Percentiles rank a stretch among this genome's conserved stretches.
phyloP scores from a whole-genome alignment of 1,284 basidiomycete genomes.

The Flammula alnicola region DNA sequence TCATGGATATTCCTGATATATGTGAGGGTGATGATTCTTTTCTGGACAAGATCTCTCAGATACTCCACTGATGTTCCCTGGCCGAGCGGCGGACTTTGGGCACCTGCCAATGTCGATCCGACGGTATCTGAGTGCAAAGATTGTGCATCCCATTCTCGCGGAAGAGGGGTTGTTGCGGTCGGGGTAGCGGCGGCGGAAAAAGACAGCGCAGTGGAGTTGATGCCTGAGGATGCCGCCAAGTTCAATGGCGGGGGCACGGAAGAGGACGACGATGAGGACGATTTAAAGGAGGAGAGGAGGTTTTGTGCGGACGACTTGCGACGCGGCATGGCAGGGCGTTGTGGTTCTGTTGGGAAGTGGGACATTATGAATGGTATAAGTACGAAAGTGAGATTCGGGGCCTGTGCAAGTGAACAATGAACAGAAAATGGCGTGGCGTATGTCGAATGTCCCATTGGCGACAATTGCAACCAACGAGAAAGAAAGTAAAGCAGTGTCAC shows the following conservation, averaged over 20 bases:
- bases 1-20: conserved; percentile 85
- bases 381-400: too few species aligned
- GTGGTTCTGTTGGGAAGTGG: conserved; percentile 37
- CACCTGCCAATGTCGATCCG: conserved; percentile 40
- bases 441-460: too few species aligned
- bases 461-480: background rate
- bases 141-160: conserved; percentile 74
- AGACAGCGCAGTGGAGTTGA: conserved; percentile 36
- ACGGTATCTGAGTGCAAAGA: conserved; percentile 57
- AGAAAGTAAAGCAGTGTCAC: conserved; percentile 11
- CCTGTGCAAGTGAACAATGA: too few species aligned
- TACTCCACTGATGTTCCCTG: conserved; percentile 77
- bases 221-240: conserved; percentile 35
- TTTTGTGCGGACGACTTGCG: conserved; percentile 86
- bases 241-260: conserved; percentile 35
- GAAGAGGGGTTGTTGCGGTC: conserved; percentile 45
- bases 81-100: conserved; percentile 48
- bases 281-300: conserved; percentile 77
- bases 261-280: conserved; percentile 26
- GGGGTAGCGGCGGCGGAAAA: conserved; percentile 44
- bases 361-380: conserved; percentile 33
- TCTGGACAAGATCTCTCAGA: conserved; percentile 77
- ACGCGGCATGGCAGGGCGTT: conserved; percentile 66
- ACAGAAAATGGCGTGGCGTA: too few species aligned
- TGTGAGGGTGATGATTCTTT: conserved; percentile 81